Conservation (phyloP, 257 asterid species). For the Vinca minor region DNA sequence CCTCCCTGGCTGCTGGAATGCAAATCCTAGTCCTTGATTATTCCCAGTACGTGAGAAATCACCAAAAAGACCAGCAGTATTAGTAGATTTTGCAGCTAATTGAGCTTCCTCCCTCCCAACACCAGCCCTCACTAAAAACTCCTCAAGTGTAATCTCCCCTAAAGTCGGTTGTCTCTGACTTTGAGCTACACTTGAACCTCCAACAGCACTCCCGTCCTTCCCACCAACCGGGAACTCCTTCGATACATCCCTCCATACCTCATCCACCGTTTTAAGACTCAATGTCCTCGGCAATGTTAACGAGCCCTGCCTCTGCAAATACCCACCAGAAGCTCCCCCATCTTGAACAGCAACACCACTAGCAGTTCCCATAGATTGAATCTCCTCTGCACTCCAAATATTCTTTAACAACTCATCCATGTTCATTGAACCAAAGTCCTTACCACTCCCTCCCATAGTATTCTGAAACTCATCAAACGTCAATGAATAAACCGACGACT, state of each 20-base stretch:
- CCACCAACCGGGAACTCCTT: conserved; percentile 39
- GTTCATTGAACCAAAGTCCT: conserved; percentile 95
- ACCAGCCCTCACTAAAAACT: conserved; percentile 76
- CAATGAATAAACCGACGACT: conserved; percentile 69
- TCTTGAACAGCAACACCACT: conserved; percentile 20
- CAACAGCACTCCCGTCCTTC: conserved; percentile 27
- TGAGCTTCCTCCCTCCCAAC: conserved; percentile 73
- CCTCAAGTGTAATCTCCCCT: conserved; percentile 88
- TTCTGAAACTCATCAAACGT: conserved; percentile 89
- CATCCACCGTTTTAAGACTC: conserved; percentile 93
- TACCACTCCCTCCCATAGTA: conserved; percentile 50
- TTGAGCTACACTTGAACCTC: conserved; percentile 31
- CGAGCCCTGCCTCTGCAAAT: conserved; percentile 79
- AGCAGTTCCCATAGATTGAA: conserved; percentile 45
- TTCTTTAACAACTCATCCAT: conserved; percentile 94
- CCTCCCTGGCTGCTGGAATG: conserved; percentile 35
- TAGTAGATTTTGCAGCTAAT: conserved; percentile 31
- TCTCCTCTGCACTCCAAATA: conserved; percentile 93
- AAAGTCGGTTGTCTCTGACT: conserved; percentile 58
- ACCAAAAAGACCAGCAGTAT: conserved; percentile 31
- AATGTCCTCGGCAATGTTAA: conserved; percentile 78
- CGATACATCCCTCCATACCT: conserved; percentile 78
- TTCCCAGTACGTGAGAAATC: conserved; percentile 33
- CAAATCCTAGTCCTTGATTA: conserved; percentile 40
- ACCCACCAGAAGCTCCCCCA: conserved; percentile 29